Evolutionary conservation across 2,329 filamentous ascomycete genomes (phyloP), one percentile per base, ranked within the genome.

Genomic region (Xylaria sp.): DNA sequence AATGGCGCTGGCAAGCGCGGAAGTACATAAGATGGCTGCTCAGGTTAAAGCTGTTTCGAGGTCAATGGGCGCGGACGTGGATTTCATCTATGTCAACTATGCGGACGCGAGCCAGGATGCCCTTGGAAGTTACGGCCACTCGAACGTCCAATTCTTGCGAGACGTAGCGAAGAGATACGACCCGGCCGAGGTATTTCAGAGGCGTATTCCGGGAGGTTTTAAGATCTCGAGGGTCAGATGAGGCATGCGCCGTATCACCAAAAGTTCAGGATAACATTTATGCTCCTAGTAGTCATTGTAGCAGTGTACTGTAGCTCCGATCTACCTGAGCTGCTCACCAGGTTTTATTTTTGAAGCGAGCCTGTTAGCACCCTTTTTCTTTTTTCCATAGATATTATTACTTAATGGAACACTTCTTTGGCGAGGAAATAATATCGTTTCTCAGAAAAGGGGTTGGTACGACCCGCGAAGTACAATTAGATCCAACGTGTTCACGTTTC

Each of bases 21-120:
- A 59, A 8, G 16, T 63, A 8, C 56, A 49, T 5, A 47, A 43
- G 13, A 41, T 67, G 40, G 52, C 54, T 5, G 57, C 56, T 8
- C 44, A 57, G 16, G 38, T 62, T 24, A 59, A 64, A 37, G 59
- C 63, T 7, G 43, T 56, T 8, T 62, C 65, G 4, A 64, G 59
- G 39, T 57, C 57, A 2, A 43, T 63, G 20, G 56, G 51, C 4
- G 60, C 57, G 1, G 57, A 61, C 29, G 59, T 71, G 44, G 57
- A 61, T 8, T 69, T 68, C 48, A 47, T 65, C 2, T 72, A 72
- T 55, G 56, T 71, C 34, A 71, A 70, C 50, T 72, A 72, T 45
- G 68, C 69, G n/a, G 61, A 61, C 18, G 48, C 52, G 11, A 59
- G 55, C 7, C 66, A 72, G 48, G 62, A 69, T 24, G 62, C 66